phyloP scores from a whole-genome alignment of 805 yeast species.

The Wickerhamomyces hampshirensis region DNA sequence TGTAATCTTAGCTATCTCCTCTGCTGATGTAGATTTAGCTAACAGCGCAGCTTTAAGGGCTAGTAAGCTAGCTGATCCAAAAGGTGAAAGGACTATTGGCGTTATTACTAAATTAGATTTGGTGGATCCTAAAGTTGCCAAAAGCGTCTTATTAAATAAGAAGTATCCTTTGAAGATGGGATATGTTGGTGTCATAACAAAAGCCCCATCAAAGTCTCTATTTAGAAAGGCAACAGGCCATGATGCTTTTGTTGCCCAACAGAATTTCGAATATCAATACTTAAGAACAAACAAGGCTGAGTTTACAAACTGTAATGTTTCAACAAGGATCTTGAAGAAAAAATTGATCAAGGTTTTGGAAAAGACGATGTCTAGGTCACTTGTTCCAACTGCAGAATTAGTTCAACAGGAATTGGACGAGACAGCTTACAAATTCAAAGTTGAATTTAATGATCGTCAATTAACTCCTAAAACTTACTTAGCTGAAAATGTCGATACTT shows the following conservation, averaged over 20 bases:
- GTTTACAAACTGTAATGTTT: constrained; percentile 61
- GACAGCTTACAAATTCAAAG: constrained; percentile 86
- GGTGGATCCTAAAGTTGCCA: constrained; percentile 73
- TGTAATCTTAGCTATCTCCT: constrained; percentile 89
- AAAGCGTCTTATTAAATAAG: constrained; percentile 61
- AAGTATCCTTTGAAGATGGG: constrained; percentile 94
- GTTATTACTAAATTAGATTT: constrained; percentile 92
- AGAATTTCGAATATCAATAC: constrained; percentile 57
- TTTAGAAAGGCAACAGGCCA: constrained; percentile 53
- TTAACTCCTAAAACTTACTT: constrained; percentile 92
- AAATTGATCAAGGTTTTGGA: constrained; percentile 86
- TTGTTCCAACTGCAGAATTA: constrained; percentile 80
- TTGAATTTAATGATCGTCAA: constrained; percentile 91
- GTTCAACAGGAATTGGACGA: constrained; percentile 93
- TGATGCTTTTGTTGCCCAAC: constrained; percentile 64
- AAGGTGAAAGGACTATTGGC: constrained; percentile 94
- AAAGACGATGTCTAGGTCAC: constrained; percentile 81
- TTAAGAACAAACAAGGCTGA: constrained; percentile 60
- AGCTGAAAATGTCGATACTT: constrained; percentile 83
- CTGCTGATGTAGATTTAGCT: constrained; percentile 97
- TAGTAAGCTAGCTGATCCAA: constrained; percentile 83
- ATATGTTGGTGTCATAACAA: constrained; percentile 96
- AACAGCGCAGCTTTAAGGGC: constrained; percentile 94
- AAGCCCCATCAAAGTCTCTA: constrained; percentile 50
- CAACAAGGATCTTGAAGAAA: constrained; percentile 69